Base-by-base conservation (phyloP, 192 early-diverging fungal genomes). In the Umbelopsis ramanniana region DNA sequence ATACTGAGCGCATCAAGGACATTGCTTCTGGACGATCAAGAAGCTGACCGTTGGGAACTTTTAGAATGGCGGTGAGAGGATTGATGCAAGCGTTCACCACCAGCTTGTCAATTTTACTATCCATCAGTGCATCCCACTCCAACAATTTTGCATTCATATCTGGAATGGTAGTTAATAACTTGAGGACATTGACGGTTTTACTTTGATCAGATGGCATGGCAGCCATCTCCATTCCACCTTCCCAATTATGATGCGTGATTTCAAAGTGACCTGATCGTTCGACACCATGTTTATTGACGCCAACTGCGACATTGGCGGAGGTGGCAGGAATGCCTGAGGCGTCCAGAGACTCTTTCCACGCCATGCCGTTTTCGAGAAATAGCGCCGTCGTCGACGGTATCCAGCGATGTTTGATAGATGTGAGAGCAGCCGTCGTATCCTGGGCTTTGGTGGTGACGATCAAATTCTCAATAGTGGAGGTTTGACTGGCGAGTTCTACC, bases 81-180 rank as follows among this genome's bases (percentile, higher is more conserved):
- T 91, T 90, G 71, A 93, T 87, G 6, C 79, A 81, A 0, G 88
- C 83, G 73, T 93, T 93, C 33, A 91, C 80, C 5, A 88, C 84
- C 29, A 90, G 75, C 77, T 93, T 90, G 4, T 85, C 66, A 33
- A 87, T 67, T 54, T 89, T 79, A 48, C 77, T 74, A 38, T 66
- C 54, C 46, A 84, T 74, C 7, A 90, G 46, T 8, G 81, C 83
- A 1, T 80, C 47, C 82, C 85, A 88, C 50, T 69, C 67, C 52
- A 72, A 69, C 46, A 76, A 52, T 14, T 48, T 46, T 19, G 68
- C 47, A 21, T 76, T 66, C 8, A 87, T 54, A n/a, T 70, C 68
- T 9, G 67, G 71, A 52, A 77, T 73, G 22, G 15, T 17, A 15
- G 40, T 50, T 19, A 80, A 23, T 11, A 14, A 14, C 15, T 67